Evolutionary conservation across 257 asterid genomes (phyloP).

Genomic region (Solanum sparsipilum): DNA sequence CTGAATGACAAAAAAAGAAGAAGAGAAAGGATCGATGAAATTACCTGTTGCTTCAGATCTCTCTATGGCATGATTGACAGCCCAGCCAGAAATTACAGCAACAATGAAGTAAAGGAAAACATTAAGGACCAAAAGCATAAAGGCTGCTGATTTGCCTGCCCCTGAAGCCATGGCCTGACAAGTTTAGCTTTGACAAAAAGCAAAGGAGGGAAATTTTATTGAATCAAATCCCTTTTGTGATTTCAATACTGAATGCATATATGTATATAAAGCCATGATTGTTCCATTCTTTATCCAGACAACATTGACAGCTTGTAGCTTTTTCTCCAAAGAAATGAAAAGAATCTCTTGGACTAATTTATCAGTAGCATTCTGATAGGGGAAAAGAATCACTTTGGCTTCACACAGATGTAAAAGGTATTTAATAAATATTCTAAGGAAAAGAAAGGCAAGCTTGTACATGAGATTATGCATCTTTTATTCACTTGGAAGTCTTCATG

Average conservation of each 20-base stretch:
- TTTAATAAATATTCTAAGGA: not conserved
- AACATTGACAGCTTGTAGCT: constrained; percentile 9
- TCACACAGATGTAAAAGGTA: not conserved
- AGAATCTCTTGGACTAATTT: constrained; percentile 12
- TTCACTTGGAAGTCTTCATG: not conserved
- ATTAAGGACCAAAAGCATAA: constrained; percentile 42
- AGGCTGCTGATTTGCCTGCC: constrained; percentile 71
- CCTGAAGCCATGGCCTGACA: constrained; percentile 66
- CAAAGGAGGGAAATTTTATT: not conserved
- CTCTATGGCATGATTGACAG: constrained; percentile 65
- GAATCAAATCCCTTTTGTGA: not conserved
- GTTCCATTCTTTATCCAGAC: constrained; percentile 25
- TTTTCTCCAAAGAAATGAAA: constrained; percentile 20
- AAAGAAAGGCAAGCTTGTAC: not conserved
- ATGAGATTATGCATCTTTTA: not conserved
- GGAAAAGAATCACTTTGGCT: constrained; percentile 38
- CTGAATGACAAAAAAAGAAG: not conserved
- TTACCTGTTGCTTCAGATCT: constrained; percentile 52
- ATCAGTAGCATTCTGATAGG: constrained; percentile 18
- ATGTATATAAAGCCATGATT: constrained; percentile 12
- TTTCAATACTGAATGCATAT: constrained; percentile 3
- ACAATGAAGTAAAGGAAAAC: constrained; percentile 56
- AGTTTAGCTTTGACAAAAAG: not conserved
- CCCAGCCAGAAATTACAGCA: constrained; percentile 57
- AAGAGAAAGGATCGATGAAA: not conserved